phyloP scores from a whole-genome alignment of 177 flowering plant genomes.

The Vitis hybrid region DNA sequence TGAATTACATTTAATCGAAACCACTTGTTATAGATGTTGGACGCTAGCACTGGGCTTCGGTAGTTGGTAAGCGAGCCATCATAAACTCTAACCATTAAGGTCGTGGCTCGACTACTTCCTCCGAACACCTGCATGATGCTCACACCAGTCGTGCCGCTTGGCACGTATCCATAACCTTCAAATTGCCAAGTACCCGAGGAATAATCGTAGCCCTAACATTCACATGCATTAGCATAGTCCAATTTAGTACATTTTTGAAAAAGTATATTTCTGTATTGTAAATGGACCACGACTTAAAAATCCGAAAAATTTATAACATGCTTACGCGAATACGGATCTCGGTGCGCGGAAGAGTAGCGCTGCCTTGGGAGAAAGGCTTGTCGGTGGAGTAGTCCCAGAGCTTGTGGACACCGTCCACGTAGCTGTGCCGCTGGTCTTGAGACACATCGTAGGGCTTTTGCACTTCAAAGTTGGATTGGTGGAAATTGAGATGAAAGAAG shows the following conservation, averaged over 20 bases:
- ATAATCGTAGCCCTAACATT: conserved; percentile 22
- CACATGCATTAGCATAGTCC: too few species aligned
- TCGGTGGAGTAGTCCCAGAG: conserved; percentile 30
- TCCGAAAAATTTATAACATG: too few species aligned
- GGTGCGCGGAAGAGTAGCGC: conserved; percentile 20
- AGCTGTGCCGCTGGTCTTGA: conserved; percentile 21
- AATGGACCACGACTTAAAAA: too few species aligned
- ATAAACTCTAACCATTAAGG: conserved; percentile 16
- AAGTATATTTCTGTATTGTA: too few species aligned
- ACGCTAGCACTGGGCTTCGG: neutral
- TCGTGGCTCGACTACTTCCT: conserved; percentile 12
- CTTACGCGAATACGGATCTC: conserved; percentile 17
- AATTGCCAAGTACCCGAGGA: conserved; percentile 31
- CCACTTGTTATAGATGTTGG: conserved; percentile 17
- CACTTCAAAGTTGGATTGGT: conserved; percentile 17
- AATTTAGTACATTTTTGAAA: neutral
- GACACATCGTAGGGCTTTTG: conserved; percentile 32
- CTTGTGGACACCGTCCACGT: conserved; percentile 26
- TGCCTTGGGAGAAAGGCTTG: conserved; percentile 19
- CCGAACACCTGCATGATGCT: conserved; percentile 22
- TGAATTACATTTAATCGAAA: conserved; percentile 19
- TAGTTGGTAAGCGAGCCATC: conserved; percentile 11
- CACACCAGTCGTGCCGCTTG: conserved; percentile 15
- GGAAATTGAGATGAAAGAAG: neutral
- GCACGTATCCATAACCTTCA: conserved; percentile 18